Evolutionary conservation across 1,284 basidiomycete genomes (phyloP).

Genomic region (Porogramme epimiltina): DNA sequence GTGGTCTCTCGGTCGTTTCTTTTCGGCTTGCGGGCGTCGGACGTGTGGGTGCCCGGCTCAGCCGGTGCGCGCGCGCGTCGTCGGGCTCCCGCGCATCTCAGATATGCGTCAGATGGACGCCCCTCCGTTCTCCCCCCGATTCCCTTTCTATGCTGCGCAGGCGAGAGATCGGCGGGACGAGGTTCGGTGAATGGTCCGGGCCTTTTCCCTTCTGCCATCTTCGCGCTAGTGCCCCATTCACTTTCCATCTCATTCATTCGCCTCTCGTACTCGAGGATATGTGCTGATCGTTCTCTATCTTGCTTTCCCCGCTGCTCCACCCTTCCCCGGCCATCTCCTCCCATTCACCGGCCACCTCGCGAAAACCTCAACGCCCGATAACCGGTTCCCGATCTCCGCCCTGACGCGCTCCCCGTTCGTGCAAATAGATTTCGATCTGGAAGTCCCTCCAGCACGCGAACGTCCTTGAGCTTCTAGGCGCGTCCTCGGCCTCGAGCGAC

Average conservation of each 20-base stretch:
- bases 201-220: background rate
- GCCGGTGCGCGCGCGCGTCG: background rate
- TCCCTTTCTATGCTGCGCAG: background rate
- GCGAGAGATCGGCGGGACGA: too few species aligned
- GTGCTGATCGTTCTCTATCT: background rate
- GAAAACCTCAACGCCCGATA: background rate
- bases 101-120: too few species aligned
- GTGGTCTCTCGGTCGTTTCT: background rate
- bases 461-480: conserved; percentile 44
- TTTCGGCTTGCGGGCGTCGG: too few species aligned
- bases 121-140: background rate
- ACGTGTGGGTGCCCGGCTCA: background rate
- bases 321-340: background rate
- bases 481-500: conserved; percentile 41
- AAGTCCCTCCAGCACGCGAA: conserved; percentile 41
- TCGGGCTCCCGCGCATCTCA: too few species aligned
- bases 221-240: too few species aligned
- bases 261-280: background rate
- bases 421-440: conserved; percentile 35
- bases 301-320: background rate
- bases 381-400: too few species aligned
- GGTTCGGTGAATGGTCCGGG: background rate
- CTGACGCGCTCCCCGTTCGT: background rate
- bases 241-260: background rate
- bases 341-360: background rate